Base-by-base conservation (phyloP, 306 rosid genomes). In the Sesbania bispinosa region DNA sequence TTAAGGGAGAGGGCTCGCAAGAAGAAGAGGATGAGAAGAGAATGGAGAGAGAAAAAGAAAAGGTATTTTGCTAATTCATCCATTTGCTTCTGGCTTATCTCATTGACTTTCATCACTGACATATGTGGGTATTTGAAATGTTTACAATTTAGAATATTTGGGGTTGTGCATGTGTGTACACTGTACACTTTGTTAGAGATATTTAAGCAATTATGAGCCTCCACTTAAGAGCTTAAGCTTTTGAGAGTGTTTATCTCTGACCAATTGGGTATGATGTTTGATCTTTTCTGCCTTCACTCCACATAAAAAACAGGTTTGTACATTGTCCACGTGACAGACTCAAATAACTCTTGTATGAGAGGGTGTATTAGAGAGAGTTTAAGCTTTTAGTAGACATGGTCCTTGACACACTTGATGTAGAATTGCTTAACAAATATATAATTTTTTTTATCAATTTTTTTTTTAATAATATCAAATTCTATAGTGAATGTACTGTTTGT, bases 11-110 rank as follows among this genome's bases (percentile, higher is more conserved):
- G 73, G 67, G 99, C 97, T 74, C 96, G 96, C 64, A 91, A 94
- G 92, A 94, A 86, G 97, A 94, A 85, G 99, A 94, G 83, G 97
- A 91, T 65, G 99, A 91, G 67, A 94, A 82, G 88, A 89, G 74
- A 77, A 62, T 2, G 45, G 97, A 94, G 79, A 89, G 88, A 77
- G 99, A n/a, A 94, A 83, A 91, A 74, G 99, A 94, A 84, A 94
- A 88, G 96, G 96, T 94, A 74, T 53, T 75, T 65, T 30, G 48
- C 50, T 11, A 43, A 75, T 68, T 63, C 67, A 47, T 33, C 51
- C 58, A 33, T 61, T 48, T 57, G 30, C 27, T 80, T 79, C 78
- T 13, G 45, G 32, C 16, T 74, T 23, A 46, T n/a, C 16, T 67
- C 74, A 27, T 48, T 30, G 42, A 62, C 42, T 39, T 62, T 14